phyloP scores from a whole-genome alignment of 768 basidiomycete genomes.

The Russula sp. region DNA sequence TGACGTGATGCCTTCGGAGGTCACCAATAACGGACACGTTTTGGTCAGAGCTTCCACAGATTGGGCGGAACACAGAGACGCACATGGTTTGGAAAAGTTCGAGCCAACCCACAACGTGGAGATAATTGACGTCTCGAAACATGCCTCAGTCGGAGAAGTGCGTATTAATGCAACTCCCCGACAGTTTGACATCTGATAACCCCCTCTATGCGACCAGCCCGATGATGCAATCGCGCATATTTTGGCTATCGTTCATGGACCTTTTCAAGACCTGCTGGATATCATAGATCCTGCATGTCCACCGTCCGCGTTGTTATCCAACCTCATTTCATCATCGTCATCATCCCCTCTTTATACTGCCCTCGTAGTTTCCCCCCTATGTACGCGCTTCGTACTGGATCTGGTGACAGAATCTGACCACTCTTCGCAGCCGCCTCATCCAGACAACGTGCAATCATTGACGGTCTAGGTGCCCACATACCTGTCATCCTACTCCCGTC shows the following conservation, averaged over 20 bases:
- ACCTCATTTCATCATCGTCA: constrained; percentile 56
- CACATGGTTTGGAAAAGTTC: constrained; percentile 61
- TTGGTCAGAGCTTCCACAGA: constrained; percentile 58
- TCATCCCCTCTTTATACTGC: constrained; percentile 60
- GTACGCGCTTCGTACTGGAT: constrained; percentile 24
- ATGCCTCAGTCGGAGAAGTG: constrained; percentile 47
- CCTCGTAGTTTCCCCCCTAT: constrained; percentile 51
- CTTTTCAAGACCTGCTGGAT: constrained; percentile 54
- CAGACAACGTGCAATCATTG: constrained; percentile 40
- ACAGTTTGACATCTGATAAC: constrained; percentile 4
- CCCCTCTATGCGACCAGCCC: constrained; percentile 19
- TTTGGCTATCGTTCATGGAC: constrained; percentile 50
- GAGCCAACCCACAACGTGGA: constrained; percentile 66
- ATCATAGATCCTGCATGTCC: constrained; percentile 52
- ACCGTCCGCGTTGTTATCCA: constrained; percentile 50
- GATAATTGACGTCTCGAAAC: constrained; percentile 50
- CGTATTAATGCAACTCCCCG: constrained; percentile 31
- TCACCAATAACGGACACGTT: constrained; percentile 41
- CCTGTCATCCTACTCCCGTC: constrained; percentile 54
- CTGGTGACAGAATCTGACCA: neutral
- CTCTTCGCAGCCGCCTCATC: constrained; percentile 7
- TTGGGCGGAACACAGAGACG: constrained; percentile 66
- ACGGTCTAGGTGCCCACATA: constrained; percentile 50
- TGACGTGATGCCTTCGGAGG: constrained; percentile 59
- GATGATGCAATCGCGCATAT: constrained; percentile 34